Base-by-base conservation (phyloP, 108 stramenopile species). In the Cyclotella atomus region DNA sequence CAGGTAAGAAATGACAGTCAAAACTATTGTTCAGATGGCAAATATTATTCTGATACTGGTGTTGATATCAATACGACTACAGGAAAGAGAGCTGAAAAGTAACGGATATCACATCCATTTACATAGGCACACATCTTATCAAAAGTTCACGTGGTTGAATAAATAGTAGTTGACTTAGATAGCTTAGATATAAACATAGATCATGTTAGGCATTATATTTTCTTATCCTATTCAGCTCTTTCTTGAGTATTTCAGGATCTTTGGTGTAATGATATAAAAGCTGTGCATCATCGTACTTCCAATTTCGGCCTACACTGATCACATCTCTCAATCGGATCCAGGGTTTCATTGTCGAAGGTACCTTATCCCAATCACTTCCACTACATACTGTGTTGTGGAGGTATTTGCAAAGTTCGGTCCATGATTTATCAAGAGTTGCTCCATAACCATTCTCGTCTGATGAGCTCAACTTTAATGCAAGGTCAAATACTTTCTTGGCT, bases 241-340 rank as follows among this genome's bases (percentile, higher is more conserved):
- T 35, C 7, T 38, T 46, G 35, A 86, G 62, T 14, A 81, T 73
- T 23, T 73, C 38, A 1, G 75, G 55, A 59, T 86, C 85, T 59
- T 76, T 81, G 0, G 80, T 86, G 60, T 86, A 86, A 60, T 86
- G 85, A 54, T 86, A 86, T n/a, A 81, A 56, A 27, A 86, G 35
- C 53, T 86, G 85, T 1, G 64, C 44, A n/a, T 81, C 70, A 10
- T 44, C 60, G 54, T 83, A 86, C 64, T 62, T 83, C 63, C 83
- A 83, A 0, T 68, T 50, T 27, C 82, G 66, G 27, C 85, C 83
- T 23, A 68, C 66, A 34, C 79, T 63, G 4, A 83, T 68, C 9
- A 62, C 76, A 67, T 84, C 79, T 24, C 85, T 29, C 25, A 83
- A 68, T 28, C 53, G 43, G 35, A 86, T 86, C 83, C 84, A 85